A percentile compares a stretch with the other conserved stretches of the same genome.
These are phyloP conservation scores for Aspergillus sp. DNA, from an alignment of 2,329 filamentous ascomycete species.

Conservation along the genomic window DNA sequence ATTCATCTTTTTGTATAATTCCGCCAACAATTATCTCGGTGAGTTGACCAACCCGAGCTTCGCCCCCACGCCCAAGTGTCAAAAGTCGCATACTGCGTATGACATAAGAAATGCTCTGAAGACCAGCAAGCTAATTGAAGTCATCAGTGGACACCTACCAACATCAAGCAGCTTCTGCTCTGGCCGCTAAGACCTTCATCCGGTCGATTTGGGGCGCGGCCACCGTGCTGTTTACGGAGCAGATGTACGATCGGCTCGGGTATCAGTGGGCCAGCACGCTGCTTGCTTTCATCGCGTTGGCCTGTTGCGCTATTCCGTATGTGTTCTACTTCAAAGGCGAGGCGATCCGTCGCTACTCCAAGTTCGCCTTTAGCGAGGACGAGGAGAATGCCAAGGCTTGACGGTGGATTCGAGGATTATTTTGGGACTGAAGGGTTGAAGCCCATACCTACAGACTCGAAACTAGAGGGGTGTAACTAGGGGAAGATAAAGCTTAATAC, in stretches of 20 bases:
- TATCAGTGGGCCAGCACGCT: background rate
- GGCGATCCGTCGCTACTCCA: background rate
- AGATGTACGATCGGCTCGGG: conserved; percentile 1
- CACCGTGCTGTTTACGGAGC: background rate
- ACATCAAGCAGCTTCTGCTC: conserved; percentile 34
- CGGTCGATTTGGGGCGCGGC: conserved; percentile 14
- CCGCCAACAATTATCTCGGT: conserved; percentile 32
- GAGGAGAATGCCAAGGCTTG: background rate
- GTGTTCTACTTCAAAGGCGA: background rate
- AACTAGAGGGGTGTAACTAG: no score
- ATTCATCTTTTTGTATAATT: conserved; percentile 31
- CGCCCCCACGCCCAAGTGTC: background rate
- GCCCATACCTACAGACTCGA: no score
- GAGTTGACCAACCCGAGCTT: background rate
- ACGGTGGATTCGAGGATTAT: no score
- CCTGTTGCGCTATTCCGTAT: background rate
- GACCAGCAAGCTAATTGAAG: background rate
- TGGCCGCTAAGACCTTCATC: conserved; percentile 31
- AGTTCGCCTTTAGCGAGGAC: background rate
- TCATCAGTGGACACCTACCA: conserved; percentile 31
- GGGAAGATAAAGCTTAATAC: no score
- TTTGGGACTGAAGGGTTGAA: no score
- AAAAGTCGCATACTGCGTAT: no score
- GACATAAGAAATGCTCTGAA: background rate
- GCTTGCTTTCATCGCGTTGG: background rate